Base-by-base conservation (phyloP, 768 basidiomycete genomes). In the Mycena floridula region DNA sequence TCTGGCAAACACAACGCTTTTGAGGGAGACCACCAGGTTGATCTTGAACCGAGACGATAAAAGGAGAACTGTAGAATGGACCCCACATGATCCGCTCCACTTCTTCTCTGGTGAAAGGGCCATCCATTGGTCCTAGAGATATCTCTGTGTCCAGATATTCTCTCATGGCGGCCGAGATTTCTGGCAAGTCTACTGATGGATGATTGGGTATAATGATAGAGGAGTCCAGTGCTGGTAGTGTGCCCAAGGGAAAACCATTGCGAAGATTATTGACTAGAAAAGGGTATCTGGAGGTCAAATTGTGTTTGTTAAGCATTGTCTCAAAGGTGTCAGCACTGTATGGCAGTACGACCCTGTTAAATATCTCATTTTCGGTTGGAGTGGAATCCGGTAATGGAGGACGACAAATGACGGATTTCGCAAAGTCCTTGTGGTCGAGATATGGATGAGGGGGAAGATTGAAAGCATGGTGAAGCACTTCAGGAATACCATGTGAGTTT, bases 241-340 rank as follows among this genome's bases (percentile, higher is more conserved):
- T 30, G 2, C 66, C 64, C 2, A 69, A 44, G 0, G 61, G 63
- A 42, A 69, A 69, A 3, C 66, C 63, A 11, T 54, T 7, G 0
- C 46, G 45, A 2, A 72, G 54, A 16, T 65, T 66, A 5, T 41
- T 1, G 6, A 56, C 41, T 2, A 72, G 55, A 1, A 50, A 8
- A 0, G 66, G 67, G 25, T 69, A 69, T 23, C 28, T 3, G 0
- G 42, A 1, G 1, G 38, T 25, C 5, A 69, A 55, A 11, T 56
- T 41, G 30, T 54, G 52, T 24, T 52, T 55, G 2, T n/a, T 2
- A 3, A 67, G 54, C 21, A 58, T 30, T 0, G 7, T 12, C 12
- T 54, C 49, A 32, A 69, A 67, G 6, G 59, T 57, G n/a, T 53
- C 24, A 0, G 58, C 25, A 44, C 58, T 43, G 37, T 70, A 69